phyloP scores from a whole-genome alignment of 768 basidiomycete species.

The Steccherinum ochraceum region DNA sequence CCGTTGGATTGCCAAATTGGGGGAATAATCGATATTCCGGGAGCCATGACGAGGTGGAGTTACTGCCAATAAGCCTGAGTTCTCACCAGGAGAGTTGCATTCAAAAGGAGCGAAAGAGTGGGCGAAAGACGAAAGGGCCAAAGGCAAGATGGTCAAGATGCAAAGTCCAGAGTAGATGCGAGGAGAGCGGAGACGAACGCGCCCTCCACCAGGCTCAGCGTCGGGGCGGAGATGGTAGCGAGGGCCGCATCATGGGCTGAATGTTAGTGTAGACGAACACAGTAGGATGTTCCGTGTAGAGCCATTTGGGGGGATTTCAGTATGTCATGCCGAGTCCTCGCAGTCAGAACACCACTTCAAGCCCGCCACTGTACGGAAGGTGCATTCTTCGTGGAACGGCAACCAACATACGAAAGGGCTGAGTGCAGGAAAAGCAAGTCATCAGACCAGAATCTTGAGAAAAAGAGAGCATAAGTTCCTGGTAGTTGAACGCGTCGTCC shows the following conservation, averaged over 20 bases:
- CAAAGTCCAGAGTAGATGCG: too few relatives aligned
- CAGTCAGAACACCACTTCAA: background rate
- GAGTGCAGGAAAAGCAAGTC: background rate
- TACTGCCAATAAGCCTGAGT: too few relatives aligned
- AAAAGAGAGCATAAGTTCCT: background rate
- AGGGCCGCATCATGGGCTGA: background rate
- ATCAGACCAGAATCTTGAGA: background rate
- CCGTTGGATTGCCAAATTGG: background rate
- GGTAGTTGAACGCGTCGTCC: background rate
- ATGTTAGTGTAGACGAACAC: background rate
- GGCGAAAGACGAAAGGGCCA: background rate
- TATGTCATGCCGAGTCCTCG: background rate
- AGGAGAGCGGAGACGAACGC: too few relatives aligned
- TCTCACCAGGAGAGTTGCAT: background rate
- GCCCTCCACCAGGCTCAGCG: too few relatives aligned
- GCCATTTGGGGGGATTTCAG: background rate
- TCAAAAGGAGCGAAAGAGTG: background rate
- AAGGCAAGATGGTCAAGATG: background rate
- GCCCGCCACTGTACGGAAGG: background rate
- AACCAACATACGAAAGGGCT: background rate
- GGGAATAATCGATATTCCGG: background rate
- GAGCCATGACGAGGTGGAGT: background rate
- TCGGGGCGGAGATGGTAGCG: background rate
- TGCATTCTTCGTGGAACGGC: background rate
- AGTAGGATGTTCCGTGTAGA: background rate